Evolutionary conservation across 306 rosid species (phyloP).

Genomic region (Casuarina equisetifolia): DNA sequence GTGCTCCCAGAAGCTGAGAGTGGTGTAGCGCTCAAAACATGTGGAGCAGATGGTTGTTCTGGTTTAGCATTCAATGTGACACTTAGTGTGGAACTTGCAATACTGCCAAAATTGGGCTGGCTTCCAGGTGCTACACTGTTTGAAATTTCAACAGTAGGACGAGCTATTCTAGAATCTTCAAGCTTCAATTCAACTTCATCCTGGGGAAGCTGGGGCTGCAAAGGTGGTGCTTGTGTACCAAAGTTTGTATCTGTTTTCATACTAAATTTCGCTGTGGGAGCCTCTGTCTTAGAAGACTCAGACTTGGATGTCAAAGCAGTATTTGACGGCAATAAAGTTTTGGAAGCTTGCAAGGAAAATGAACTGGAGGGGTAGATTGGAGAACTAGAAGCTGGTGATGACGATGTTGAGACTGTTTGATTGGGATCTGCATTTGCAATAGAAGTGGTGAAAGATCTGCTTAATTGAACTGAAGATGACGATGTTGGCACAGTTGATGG

Average conservation of each 20-base stretch:
- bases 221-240: conserved; percentile 32
- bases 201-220: conserved; percentile 28
- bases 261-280: conserved; percentile 18
- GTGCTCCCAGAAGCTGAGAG: conserved; percentile 37
- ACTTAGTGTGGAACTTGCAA: conserved; percentile 31
- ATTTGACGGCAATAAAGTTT: conserved; percentile 21
- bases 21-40: conserved; percentile 41
- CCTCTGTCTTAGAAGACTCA: conserved; percentile 42
- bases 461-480: conserved; percentile 31
- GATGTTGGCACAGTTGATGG: conserved; percentile 36
- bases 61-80: conserved; percentile 35
- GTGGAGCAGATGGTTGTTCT: conserved; percentile 43
- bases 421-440: conserved; percentile 31
- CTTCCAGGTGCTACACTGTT: conserved; percentile 29
- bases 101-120: conserved; percentile 21
- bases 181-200: conserved; percentile 39
- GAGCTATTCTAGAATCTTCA: conserved; percentile 35
- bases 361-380: conserved; percentile 18
- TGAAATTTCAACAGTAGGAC: conserved; percentile 21
- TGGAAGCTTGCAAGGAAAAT: conserved; percentile 35
- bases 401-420: conserved; percentile 32
- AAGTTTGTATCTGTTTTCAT: conserved; percentile 37
- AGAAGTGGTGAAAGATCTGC: conserved; percentile 35
- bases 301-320: conserved; percentile 29
- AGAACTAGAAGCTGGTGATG: conserved; percentile 35